phyloP scores from a whole-genome alignment of 2,329 filamentous ascomycete species.

The Endoconidiophora laricicola region DNA sequence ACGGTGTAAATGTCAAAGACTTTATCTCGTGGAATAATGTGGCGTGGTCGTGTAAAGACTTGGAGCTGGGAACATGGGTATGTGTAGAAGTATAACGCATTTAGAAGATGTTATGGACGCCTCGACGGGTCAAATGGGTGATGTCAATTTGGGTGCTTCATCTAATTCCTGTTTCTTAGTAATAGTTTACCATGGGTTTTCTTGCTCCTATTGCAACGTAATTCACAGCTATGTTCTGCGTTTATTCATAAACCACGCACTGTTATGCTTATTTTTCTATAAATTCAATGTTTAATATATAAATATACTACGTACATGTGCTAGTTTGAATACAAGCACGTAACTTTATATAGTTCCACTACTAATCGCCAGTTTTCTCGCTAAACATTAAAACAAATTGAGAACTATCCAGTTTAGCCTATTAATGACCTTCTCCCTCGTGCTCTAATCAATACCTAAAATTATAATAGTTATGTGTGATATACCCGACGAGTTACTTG shows the following conservation, averaged over 20 bases:
- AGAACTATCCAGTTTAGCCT: neutral
- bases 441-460: neutral
- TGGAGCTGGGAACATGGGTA: constrained; percentile 3
- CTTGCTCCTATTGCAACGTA: no score
- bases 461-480: no score
- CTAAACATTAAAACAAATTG: neutral
- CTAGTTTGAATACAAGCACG: neutral
- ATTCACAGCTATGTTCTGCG: no score
- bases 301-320: neutral
- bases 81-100: neutral
- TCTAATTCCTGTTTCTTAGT: no score
- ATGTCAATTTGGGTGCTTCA: no score
- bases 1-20: neutral
- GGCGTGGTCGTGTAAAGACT: constrained; percentile 1
- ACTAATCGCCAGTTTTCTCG: neutral
- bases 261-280: neutral
- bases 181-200: no score
- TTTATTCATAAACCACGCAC: no score
- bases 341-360: no score
- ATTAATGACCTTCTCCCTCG: neutral
- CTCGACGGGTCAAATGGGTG: no score
- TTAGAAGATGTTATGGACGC: no score
- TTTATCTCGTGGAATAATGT: constrained; percentile 8
- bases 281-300: neutral
- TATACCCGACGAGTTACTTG: no score